These are phyloP conservation scores for Flaveria robusta DNA, from an alignment of 129 eudicot species.

Conservation along the genomic window DNA sequence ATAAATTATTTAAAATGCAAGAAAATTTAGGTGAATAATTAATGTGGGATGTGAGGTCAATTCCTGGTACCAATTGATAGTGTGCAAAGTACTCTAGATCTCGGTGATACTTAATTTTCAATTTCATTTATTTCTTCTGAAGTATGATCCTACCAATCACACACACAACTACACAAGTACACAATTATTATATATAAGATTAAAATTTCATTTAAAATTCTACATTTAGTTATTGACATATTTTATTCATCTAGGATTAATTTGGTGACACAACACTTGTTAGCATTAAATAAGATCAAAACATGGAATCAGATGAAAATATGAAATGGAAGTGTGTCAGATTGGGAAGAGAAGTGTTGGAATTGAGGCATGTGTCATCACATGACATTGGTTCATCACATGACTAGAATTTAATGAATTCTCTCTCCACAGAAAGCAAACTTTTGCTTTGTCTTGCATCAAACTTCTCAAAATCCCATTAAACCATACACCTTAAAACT, in stretches of 20 bases:
- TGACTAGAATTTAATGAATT: constrained; percentile 34
- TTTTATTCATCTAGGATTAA: constrained; percentile 6
- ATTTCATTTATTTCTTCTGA: neutral
- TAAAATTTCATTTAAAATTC: neutral
- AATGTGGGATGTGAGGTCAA: constrained; percentile 28
- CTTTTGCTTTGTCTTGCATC: constrained; percentile 31
- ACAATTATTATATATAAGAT: neutral
- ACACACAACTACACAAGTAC: neutral
- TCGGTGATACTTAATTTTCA: constrained; percentile 19
- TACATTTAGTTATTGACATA: neutral
- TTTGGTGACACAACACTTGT: constrained; percentile 32
- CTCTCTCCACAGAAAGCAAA: constrained; percentile 4
- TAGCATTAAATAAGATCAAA: constrained; percentile 15
- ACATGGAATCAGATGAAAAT: constrained; percentile 26
- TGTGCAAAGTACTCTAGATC: constrained; percentile 29
- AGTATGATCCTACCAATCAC: neutral
- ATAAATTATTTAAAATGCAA: constrained; percentile 22
- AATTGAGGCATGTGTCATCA: constrained; percentile 42
- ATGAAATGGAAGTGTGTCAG: constrained; percentile 28
- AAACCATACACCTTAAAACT: neutral
- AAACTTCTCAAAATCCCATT: constrained; percentile 7
- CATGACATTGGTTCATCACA: constrained; percentile 31
- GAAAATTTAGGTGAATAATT: constrained; percentile 33
- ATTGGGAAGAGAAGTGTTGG: constrained; percentile 21
- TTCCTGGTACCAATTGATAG: constrained; percentile 24